These are phyloP conservation scores for Trichoderma lentiforme DNA, from an alignment of 2,329 filamentous ascomycete species.

Conservation along the genomic window DNA sequence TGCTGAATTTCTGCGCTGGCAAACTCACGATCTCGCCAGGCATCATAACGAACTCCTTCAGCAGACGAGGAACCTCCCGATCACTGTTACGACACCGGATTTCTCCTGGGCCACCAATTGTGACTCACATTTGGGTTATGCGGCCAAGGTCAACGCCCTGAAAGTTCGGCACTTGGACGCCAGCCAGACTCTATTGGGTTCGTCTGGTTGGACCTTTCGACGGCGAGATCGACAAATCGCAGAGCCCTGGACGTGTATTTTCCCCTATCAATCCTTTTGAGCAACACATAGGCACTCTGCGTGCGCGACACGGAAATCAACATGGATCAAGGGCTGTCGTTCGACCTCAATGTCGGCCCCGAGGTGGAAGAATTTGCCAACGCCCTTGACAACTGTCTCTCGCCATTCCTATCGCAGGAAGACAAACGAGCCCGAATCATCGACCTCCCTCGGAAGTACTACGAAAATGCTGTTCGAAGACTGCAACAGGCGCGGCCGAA, in stretches of 20 bases:
- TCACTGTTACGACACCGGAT: not conserved
- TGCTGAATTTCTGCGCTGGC: constrained; percentile 14
- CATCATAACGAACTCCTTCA: not conserved
- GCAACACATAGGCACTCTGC: not conserved
- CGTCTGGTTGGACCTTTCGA: constrained; percentile 3
- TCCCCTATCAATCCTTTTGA: not conserved
- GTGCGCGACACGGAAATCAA: constrained; percentile 24
- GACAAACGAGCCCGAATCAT: constrained; percentile 65
- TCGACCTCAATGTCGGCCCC: constrained; percentile 60
- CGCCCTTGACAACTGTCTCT: constrained; percentile 71
- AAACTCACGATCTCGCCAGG: not conserved
- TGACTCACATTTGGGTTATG: constrained; percentile 2
- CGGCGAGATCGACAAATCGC: constrained; percentile 2
- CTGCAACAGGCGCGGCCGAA: constrained; percentile 32
- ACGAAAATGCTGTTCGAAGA: constrained; percentile 47
- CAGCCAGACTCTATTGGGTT: not conserved
- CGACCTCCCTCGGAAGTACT: constrained; percentile 57
- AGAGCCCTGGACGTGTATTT: not conserved
- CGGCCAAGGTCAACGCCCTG: not conserved
- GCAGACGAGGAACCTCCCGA: not conserved
- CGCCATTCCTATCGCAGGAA: constrained; percentile 43
- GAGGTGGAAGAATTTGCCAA: constrained; percentile 88
- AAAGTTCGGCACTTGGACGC: constrained; percentile 11
- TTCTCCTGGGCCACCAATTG: not conserved
- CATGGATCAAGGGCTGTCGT: constrained; percentile 26